These are phyloP conservation scores for Cryphonectria radicalis DNA, from an alignment of 2,329 filamentous ascomycete species.

Conservation along the genomic window DNA sequence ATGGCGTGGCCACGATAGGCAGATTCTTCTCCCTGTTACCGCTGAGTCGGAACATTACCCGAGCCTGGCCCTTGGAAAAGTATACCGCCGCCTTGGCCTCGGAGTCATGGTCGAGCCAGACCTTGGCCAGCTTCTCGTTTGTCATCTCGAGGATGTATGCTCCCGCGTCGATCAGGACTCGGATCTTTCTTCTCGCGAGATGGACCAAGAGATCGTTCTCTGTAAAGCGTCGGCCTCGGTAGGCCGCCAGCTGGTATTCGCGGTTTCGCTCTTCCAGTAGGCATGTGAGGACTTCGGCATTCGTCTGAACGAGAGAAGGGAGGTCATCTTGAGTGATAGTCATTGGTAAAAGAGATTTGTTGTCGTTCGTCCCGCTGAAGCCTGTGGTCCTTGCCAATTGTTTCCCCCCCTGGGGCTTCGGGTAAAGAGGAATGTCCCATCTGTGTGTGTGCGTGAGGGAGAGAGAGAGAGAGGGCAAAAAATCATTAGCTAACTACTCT, in stretches of 20 bases:
- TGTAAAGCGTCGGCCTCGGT: slow-evolving; percentile 39
- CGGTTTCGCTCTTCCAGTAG: slow-evolving; percentile 58
- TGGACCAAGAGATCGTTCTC: slow-evolving; percentile 50
- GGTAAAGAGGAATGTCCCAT: slow-evolving; percentile 67
- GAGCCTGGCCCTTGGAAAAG: slow-evolving; percentile 41
- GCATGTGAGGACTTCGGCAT: slow-evolving; percentile 65
- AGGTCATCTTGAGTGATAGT: slow-evolving; percentile 67
- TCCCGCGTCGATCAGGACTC: slow-evolving; percentile 66
- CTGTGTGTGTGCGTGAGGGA: not conserved
- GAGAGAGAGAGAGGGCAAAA: too few relatives aligned
- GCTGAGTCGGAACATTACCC: slow-evolving; percentile 36
- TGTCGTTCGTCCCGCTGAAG: slow-evolving; percentile 75
- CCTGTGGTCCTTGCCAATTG: slow-evolving; percentile 54
- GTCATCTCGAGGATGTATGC: slow-evolving; percentile 66
- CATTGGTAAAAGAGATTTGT: slow-evolving; percentile 61
- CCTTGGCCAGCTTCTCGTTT: slow-evolving; percentile 52
- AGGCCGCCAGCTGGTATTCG: slow-evolving; percentile 45
- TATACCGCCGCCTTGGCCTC: slow-evolving; percentile 56
- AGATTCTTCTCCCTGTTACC: slow-evolving; percentile 35
- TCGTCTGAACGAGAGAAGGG: slow-evolving; percentile 58
- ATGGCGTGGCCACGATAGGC: slow-evolving; percentile 58
- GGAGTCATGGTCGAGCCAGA: slow-evolving; percentile 54
- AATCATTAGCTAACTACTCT: not conserved
- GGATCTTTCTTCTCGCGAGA: slow-evolving; percentile 45
- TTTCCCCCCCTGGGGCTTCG: slow-evolving; percentile 31